Evolutionary conservation across 208 protist genomes (phyloP).

Genomic region (Leishmania lainsoni): DNA sequence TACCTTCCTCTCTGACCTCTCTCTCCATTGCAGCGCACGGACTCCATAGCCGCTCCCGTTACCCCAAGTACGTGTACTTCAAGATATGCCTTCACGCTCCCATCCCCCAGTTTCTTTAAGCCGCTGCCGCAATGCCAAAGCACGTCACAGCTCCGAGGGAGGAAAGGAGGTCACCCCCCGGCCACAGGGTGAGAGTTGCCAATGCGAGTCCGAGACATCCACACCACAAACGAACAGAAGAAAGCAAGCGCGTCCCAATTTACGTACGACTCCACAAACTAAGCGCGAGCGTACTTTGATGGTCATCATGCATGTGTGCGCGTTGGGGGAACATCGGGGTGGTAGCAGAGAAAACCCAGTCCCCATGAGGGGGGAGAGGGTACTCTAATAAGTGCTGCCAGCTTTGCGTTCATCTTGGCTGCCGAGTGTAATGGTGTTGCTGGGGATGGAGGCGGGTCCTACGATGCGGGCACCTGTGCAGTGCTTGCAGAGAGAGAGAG

Average conservation of each 20-base stretch:
- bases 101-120: background rate
- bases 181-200: background rate
- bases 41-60: background rate
- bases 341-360: background rate
- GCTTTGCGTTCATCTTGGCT: background rate
- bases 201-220: background rate
- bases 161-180: background rate
- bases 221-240: background rate
- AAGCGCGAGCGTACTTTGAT: slow-evolving; percentile 63
- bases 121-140: background rate
- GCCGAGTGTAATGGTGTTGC: background rate
- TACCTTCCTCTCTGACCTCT: background rate
- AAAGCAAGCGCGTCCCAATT: background rate
- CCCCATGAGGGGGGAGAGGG: background rate
- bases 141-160: background rate
- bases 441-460: background rate
- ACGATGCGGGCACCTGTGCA: background rate
- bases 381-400: background rate
- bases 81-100: background rate
- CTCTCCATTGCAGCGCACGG: background rate
- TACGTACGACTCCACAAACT: slow-evolving; percentile 58
- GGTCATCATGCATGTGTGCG: slow-evolving; percentile 23
- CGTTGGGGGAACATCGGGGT: background rate
- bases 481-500: background rate
- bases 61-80: background rate